Evolutionary conservation across 2,329 filamentous ascomycete species (phyloP).

Genomic region (Colletotrichum incanum): DNA sequence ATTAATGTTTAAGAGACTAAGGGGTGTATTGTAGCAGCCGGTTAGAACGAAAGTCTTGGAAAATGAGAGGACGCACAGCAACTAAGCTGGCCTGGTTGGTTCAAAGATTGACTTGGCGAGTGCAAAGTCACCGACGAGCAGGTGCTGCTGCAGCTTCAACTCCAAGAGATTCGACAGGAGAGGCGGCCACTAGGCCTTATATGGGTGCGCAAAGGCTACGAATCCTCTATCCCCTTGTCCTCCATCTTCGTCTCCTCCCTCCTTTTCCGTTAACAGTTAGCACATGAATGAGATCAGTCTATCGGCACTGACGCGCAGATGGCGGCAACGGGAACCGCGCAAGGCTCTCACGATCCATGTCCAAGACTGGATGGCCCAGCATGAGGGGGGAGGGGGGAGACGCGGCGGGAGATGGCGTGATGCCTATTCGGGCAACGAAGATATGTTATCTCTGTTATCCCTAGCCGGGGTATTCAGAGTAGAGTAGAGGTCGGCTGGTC

Average conservation of each 20-base stretch:
- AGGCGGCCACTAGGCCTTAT: conserved; percentile 33
- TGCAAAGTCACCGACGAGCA: conserved; percentile 27
- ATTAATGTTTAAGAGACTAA: neutral
- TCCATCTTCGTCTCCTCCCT: neutral
- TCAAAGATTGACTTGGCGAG: conserved; percentile 16
- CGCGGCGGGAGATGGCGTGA: conserved; percentile 17
- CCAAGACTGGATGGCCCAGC: conserved; percentile 1
- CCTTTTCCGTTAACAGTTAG: neutral
- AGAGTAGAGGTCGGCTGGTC: neutral
- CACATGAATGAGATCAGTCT: conserved; percentile 14
- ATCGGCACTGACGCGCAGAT: conserved; percentile 20
- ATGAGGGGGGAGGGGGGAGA: neutral
- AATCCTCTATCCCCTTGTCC: neutral
- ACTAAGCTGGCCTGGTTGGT: conserved; percentile 16
- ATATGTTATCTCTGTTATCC: neutral
- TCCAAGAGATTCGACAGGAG: neutral
- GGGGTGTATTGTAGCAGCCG: neutral
- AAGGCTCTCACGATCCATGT: neutral
- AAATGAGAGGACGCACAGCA: conserved; percentile 36
- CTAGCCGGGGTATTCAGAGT: conserved; percentile 2
- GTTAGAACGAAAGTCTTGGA: neutral
- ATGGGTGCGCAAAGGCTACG: neutral
- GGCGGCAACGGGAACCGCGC: conserved; percentile 10
- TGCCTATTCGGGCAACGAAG: conserved; percentile 22
- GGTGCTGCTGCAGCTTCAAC: conserved; percentile 32